These are phyloP conservation scores for Coemansia sp. DNA, from an alignment of 192 early-diverging fungal genomes.

Conservation along the genomic window DNA sequence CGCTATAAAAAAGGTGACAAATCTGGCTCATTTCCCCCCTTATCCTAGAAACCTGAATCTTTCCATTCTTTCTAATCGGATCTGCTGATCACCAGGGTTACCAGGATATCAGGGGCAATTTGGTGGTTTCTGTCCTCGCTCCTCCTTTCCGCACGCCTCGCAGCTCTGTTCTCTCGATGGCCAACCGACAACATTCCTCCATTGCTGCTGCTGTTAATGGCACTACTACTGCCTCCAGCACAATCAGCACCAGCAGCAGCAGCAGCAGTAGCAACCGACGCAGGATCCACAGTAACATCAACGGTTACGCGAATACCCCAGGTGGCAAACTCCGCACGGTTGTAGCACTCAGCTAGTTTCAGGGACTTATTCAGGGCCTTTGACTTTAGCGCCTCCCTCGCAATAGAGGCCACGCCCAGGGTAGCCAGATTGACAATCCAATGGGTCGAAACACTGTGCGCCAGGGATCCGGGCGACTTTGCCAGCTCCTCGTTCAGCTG, in stretches of 20 bases:
- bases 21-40: not conserved
- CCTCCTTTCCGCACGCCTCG: not conserved
- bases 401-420: constrained; percentile 21
- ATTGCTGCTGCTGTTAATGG: not conserved
- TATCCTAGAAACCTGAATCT: not conserved
- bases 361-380: constrained; percentile 15
- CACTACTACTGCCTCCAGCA: not conserved
- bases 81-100: constrained; percentile 8
- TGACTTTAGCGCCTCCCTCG: constrained; percentile 21
- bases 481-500: constrained; percentile 31
- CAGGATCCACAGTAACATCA: not conserved
- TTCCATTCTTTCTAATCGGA: not conserved
- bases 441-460: constrained; percentile 19
- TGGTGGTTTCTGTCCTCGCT: not conserved
- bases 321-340: constrained; percentile 21
- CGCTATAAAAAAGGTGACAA: too few relatives aligned
- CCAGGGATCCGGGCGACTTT: constrained; percentile 31
- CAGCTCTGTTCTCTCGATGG: not conserved
- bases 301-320: constrained; percentile 24
- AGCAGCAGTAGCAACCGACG: not conserved
- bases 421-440: constrained; percentile 33
- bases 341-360: constrained; percentile 30
- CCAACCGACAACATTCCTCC: too few relatives aligned
- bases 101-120: not conserved
- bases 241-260: too few relatives aligned